Base-by-base conservation (phyloP, 179 eudicot genomes). In the Camellia oleifera region DNA sequence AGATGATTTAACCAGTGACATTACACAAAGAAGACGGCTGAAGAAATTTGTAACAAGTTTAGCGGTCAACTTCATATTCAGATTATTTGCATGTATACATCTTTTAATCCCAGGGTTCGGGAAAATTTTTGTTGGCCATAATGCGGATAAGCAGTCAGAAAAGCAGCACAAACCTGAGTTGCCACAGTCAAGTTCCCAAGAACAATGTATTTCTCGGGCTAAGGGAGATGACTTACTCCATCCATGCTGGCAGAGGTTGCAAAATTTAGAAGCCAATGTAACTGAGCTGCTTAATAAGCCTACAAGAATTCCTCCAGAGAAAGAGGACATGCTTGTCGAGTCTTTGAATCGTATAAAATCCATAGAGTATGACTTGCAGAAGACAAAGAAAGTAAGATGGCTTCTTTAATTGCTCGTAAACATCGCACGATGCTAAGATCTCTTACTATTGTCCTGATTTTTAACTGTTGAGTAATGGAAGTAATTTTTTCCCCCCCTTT, bases 291-390 rank as follows among this genome's bases (percentile, higher is more conserved):
- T 86, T 52, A 90, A 89, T 57, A 94, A 89, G 80, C 98, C 99
- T 75, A 71, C 91, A 40, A 90, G 83, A 68, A 91, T 96, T 69
- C 99, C 99, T 82, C 84, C 85, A 69, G 99, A 96, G 74, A 96
- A 96, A 79, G 98, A 96, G 61, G 94, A 84, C 44, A 89, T 93
- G 60, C 90, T 96, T 62, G 74, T 76, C 40, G 98, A 96, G 79
- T 94, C 98, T 13, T 63, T 96, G 86, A 87, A 81, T 80, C 97
- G 99, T 63, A 96, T 96, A 74, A 96, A 83, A 81, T 90, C 91
- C 71, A 94, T 96, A 65, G 99, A 96, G 84, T 82, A 87, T 80
- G 99, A 96, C 89, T 83, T 96, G 89, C 97, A 94, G 86, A 96
- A 94, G 86, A 96, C 99, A 44, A 96, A 87, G 78, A 92, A 88